A percentile compares a stretch with the other conserved stretches of the same genome.
Conservation (phyloP, 2,329 filamentous ascomycete species). For the Fusarium fracticaudum region DNA sequence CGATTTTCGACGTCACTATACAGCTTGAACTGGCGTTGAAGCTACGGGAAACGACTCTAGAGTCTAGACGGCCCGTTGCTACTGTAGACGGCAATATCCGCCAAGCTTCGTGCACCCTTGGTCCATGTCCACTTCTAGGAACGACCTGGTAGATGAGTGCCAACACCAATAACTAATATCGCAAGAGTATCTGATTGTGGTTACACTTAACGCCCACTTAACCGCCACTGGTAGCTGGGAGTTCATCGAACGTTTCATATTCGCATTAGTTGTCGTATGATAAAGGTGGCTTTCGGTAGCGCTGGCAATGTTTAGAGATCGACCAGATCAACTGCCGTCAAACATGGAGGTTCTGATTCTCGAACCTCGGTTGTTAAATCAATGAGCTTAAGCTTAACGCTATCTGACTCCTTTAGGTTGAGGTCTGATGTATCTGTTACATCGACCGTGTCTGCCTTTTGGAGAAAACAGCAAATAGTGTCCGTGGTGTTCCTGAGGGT, state of each 20-base stretch:
- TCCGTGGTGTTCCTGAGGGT: neutral
- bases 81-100: slow-evolving; percentile 21
- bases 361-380: neutral
- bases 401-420: neutral
- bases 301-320: neutral
- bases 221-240: neutral
- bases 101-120: neutral
- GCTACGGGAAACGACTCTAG: slow-evolving; percentile 11
- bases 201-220: neutral
- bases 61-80: slow-evolving; percentile 20
- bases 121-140: neutral
- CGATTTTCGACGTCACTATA: slow-evolving; percentile 18
- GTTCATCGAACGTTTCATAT: neutral
- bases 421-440: neutral
- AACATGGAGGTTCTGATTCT: neutral
- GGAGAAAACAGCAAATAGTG: neutral
- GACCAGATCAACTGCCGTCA: neutral
- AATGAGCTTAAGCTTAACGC: neutral
- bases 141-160: neutral
- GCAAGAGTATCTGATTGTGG: neutral
- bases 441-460: neutral
- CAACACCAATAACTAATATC: neutral
- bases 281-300: neutral
- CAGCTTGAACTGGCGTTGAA: slow-evolving; percentile 9
- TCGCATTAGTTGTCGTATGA: neutral